phyloP scores from a whole-genome alignment of 2,329 filamentous ascomycete genomes.

The Trichophyton rubrum region DNA sequence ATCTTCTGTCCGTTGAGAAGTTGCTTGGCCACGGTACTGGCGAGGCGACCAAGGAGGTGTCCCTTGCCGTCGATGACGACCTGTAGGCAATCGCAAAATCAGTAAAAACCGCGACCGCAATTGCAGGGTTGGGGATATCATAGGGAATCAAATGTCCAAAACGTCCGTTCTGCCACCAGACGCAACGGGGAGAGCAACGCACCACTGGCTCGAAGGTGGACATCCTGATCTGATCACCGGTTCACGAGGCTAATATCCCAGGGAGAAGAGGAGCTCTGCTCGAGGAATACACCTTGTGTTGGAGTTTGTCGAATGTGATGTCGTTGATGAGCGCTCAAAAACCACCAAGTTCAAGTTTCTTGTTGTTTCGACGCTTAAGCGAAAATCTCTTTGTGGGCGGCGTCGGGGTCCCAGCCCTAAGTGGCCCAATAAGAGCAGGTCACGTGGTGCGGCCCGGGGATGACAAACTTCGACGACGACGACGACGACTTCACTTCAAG shows the following conservation, averaged over 20 bases:
- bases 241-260: slow-evolving; percentile 31
- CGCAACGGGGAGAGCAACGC: slow-evolving; percentile 27
- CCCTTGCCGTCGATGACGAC: slow-evolving; percentile 99
- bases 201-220: slow-evolving; percentile 55
- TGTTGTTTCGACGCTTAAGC: slow-evolving; percentile 16
- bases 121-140: neutral
- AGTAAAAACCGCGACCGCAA: slow-evolving; percentile 19
- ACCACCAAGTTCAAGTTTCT: slow-evolving; percentile 29
- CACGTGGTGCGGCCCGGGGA: slow-evolving; percentile 17
- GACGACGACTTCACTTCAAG: neutral
- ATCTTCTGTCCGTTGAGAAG: slow-evolving; percentile 99
- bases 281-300: slow-evolving; percentile 31
- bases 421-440: slow-evolving; percentile 19
- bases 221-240: slow-evolving; percentile 43
- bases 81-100: slow-evolving; percentile 41
- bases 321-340: slow-evolving; percentile 33
- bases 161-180: neutral
- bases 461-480: neutral
- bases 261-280: slow-evolving; percentile 29
- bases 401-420: slow-evolving; percentile 32
- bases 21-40: slow-evolving; percentile 97
- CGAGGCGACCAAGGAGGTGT: slow-evolving; percentile 97
- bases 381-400: slow-evolving; percentile 8
- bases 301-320: slow-evolving; percentile 35
- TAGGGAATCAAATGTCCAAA: too few relatives aligned